Base-by-base conservation (phyloP, 2,329 filamentous ascomycete genomes). In the Monosporascus sp. region DNA sequence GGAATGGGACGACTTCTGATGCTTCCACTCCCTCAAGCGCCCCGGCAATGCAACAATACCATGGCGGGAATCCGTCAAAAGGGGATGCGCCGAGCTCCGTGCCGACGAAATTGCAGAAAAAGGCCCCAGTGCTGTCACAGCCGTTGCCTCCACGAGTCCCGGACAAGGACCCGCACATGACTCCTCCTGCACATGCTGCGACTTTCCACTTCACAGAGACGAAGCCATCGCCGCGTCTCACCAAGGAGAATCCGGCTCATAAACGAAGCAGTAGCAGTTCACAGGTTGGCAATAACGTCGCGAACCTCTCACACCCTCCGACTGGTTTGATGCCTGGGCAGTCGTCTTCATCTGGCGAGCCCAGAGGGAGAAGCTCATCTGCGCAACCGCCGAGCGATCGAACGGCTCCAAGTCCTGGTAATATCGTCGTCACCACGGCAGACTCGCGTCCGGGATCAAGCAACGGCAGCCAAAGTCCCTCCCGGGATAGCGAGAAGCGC, bases 281-380 rank as follows among this genome's bases (percentile, higher is more conserved):
- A 2, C 31, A 35, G 31, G 31, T 14, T n/a, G 54, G 61, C 37
- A 47, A 59, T 25, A 56, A 48, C 45, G 37, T n/a, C n/a, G 54
- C 54, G 51, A 48, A 57, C 37, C 46, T 38, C 18, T 58, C 58
- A 25, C 31, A 48, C 14, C 56, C 58, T 39, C 49, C 63, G 25
- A 45, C 57, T 22, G 48, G 52, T 24, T 53, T 65, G 46, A 57
- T 55, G 47, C 54, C 61, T 20, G 54, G 55, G 52, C 58, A 52
- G 41, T 31, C 41, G 27, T 60, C 64, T 15, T 59, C 74, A 5
- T 62, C 65, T 4, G 61, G 68, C 38, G 71, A 75, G 27, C 48
- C 65, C 1, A 71, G 76, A 27, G 72, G 71, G 8, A 72, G 78
- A 52, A 78, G 77, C 59, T 72, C 72, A 27, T 81, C 79, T 11